Base-by-base conservation (phyloP, 2,329 filamentous ascomycete genomes). In the Periconia digitata region DNA sequence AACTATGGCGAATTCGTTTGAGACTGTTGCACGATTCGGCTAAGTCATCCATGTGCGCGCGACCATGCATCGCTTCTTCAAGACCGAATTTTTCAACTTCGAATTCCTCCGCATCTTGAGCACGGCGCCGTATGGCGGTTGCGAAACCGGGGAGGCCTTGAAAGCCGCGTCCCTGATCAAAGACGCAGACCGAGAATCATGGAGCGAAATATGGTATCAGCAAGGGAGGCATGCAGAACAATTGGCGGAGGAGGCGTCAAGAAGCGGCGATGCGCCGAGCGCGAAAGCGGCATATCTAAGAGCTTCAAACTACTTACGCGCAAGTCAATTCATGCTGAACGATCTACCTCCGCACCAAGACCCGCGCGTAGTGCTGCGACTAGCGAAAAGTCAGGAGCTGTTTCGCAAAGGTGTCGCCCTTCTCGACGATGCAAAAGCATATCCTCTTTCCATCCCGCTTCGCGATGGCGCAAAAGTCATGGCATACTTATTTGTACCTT, bases 221-320 rank as follows among this genome's bases (percentile, higher is more conserved):
- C 53, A 62, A 39, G 71, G 64, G 0, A 43, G 62, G n/a, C 58
- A 58, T 32, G 69, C 71, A 6, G 44, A 47, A 37, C 13, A 12
- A n/a, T 16, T 35, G 7, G 37, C 37, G 10, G 8, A 47, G 4
- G 20, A 39, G 5, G 39, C 29, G 5, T 6, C 5, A 15, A 6
- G 18, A 22, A 20, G 7, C 8, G 40, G 45, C 5, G 56, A 76
- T 50, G 57, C 50, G 3, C 56, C 48, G 0, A 59, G 56, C 2
- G 74, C 74, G 0, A 59, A 65, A 2, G 41, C 61, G 16, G 75
- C 66, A 1, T 76, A 67, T 40, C 53, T 79, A 3, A 67, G 76
- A 0, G 63, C 74, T 0, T 18, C 44, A 12, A 47, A 47, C 34
- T 47, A 47, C 20, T 12, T 16, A 10, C 44, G 44, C 8, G 39